Base-by-base conservation (phyloP, 2,329 filamentous ascomycete species). In the Hymenoscyphus salicellus region DNA sequence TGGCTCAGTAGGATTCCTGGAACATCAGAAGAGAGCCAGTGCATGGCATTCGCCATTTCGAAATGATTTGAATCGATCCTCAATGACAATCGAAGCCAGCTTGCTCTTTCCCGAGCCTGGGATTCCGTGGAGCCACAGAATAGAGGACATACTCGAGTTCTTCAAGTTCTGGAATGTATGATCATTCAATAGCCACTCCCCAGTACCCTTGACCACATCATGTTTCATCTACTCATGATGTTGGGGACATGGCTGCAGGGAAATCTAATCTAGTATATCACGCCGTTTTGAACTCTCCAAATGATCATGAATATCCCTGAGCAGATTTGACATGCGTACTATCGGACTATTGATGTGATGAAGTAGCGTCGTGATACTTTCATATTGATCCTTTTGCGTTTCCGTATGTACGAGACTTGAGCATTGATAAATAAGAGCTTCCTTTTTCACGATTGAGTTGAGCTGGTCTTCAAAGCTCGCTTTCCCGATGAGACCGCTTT, bases 41-140 rank as follows among this genome's bases (percentile, higher is more conserved):
- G 61, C 20, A 38, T 17, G 36, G 30, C 5, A 41, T 36, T 60
- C 10, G 32, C 32, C 7, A 33, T 33, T 33, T 33, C 32, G 32
- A 28, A 20, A 7, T 38, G 28, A 26, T 60, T 41, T 11, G n/a
- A 38, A 32, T 23, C 32, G 20, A 57, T 62, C 58, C 70, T 62
- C 36, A 74, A 67, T 60, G 72, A 75, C 64, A 66, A 75, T 33
- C 32, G 32, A 33, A 33, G 32, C 32, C 7, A 33, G 11, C 32
- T 33, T 33, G 32, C 32, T 33, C 66, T 77, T 76, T 3, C 73
- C 69, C 55, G 71, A 74, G 16, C 73, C 73, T 38, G 68, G 70
- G 56, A 73, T 74, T 7, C 75, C 72, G 66, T 72, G 71, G 8
- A 77, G 72, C 75, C 71, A 76, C 41, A 77, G 62, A 14, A 76